These are phyloP conservation scores for Ogataea henricii DNA, from an alignment of 805 yeast species.

Conservation along the genomic window DNA sequence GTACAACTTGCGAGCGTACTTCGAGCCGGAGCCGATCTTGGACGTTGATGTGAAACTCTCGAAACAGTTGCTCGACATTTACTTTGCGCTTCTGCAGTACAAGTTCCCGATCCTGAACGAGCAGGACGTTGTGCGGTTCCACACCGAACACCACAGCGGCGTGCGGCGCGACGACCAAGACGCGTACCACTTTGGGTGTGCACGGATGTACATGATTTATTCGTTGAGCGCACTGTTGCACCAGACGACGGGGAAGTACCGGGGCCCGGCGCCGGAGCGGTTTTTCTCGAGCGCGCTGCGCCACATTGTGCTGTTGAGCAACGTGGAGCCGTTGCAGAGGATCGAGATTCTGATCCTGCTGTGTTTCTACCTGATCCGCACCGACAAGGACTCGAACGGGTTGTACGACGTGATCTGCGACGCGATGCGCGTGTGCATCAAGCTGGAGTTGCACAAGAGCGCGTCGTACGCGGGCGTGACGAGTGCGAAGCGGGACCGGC, in stretches of 20 bases:
- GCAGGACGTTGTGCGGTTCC: constrained; percentile 50
- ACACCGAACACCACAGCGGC: constrained; percentile 47
- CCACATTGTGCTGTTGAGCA: constrained; percentile 48
- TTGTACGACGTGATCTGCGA: constrained; percentile 55
- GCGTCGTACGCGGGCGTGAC: constrained; percentile 36
- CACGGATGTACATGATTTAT: constrained; percentile 57
- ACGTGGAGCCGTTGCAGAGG: constrained; percentile 45
- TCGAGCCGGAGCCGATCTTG: constrained; percentile 50
- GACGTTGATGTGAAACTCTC: constrained; percentile 53
- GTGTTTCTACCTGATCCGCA: constrained; percentile 57
- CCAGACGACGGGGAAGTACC: constrained; percentile 57
- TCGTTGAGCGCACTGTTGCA: constrained; percentile 53
- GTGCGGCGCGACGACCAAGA: constrained; percentile 30
- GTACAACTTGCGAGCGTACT: constrained; percentile 48
- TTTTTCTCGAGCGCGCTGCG: constrained; percentile 62
- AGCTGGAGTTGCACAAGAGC: constrained; percentile 39
- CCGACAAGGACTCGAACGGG: constrained; percentile 60
- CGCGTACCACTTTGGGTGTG: constrained; percentile 53
- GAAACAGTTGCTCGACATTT: constrained; percentile 53
- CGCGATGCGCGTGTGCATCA: constrained; percentile 49
- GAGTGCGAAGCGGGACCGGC: constrained; percentile 35
- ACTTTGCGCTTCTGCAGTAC: constrained; percentile 55
- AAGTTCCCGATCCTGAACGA: constrained; percentile 59
- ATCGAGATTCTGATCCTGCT: constrained; percentile 55
- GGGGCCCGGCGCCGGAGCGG: constrained; percentile 55